These are phyloP conservation scores for Pulveroboletus sp. DNA, from an alignment of 768 basidiomycete genomes.

Conservation along the genomic window DNA sequence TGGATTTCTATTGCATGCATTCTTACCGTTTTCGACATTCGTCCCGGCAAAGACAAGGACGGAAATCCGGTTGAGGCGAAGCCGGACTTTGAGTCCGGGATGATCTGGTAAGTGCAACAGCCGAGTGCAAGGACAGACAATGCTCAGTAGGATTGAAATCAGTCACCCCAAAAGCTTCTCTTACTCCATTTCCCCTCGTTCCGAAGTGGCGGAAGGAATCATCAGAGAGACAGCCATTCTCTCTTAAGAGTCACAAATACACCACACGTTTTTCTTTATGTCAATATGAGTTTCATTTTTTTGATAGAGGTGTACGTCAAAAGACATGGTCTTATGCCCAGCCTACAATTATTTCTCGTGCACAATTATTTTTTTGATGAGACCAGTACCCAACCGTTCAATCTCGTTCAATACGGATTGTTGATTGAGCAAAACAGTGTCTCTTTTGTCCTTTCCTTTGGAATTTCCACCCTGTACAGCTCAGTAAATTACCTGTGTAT, in stretches of 20 bases:
- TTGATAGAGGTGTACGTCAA: not conserved
- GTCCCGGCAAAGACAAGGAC: constrained; percentile 17
- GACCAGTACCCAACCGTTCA: constrained; percentile 65
- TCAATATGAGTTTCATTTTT: not conserved
- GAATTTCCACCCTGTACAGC: constrained; percentile 25
- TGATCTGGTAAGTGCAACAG: constrained; percentile 27
- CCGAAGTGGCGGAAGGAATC: constrained; percentile 22
- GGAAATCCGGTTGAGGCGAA: constrained; percentile 17
- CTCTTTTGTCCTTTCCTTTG: constrained; percentile 50
- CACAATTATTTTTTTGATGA: constrained; percentile 50
- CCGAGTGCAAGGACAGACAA: not conserved
- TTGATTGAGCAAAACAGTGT: constrained; percentile 64
- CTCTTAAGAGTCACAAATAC: no score
- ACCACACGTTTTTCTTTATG: not conserved
- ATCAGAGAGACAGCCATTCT: constrained; percentile 30
- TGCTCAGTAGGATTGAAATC: constrained; percentile 2
- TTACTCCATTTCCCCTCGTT: constrained; percentile 31
- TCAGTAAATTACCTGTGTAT: not conserved
- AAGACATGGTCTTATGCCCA: not conserved
- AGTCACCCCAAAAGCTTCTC: constrained; percentile 33
- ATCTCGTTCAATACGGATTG: constrained; percentile 70
- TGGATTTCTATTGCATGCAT: constrained; percentile 34
- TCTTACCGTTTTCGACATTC: constrained; percentile 27
- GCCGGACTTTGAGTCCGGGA: constrained; percentile 27
- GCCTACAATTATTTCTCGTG: constrained; percentile 7